Percentiles rank a stretch among this genome's conserved stretches.
These are phyloP conservation scores for Ascomycota sp. DNA, from an alignment of 2,329 filamentous ascomycete species.

Conservation along the genomic window DNA sequence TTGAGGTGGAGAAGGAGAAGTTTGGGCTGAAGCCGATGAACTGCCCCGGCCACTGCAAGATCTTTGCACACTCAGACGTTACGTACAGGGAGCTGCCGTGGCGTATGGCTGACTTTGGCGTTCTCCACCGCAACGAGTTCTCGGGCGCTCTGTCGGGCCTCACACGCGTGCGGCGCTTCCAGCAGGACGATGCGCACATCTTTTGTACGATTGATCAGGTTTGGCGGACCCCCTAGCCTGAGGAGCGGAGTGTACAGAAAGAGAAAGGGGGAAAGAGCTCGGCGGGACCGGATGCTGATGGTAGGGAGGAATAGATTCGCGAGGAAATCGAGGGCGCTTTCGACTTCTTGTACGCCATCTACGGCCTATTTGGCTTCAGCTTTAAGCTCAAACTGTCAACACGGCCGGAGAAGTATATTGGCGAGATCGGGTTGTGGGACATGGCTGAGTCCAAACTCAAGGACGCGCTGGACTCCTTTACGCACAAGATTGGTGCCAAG, in stretches of 20 bases:
- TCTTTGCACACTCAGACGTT: constrained; percentile 53
- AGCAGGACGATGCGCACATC: constrained; percentile 82
- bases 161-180: constrained; percentile 68
- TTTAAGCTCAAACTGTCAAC: constrained; percentile 59
- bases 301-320: too few species aligned
- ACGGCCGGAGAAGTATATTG: constrained; percentile 57
- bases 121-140: constrained; percentile 70
- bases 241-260: too few species aligned
- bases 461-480: constrained; percentile 39
- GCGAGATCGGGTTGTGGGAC: constrained; percentile 43
- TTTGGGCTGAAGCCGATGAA: constrained; percentile 89
- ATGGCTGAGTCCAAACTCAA: constrained; percentile 19
- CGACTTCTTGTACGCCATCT: constrained; percentile 54
- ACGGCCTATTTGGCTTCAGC: constrained; percentile 47
- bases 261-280: too few species aligned
- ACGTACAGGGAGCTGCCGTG: constrained; percentile 68
- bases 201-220: constrained; percentile 69
- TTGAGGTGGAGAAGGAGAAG: constrained; percentile 30
- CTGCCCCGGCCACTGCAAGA: constrained; percentile 70
- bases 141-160: constrained; percentile 65
- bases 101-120: constrained; percentile 71
- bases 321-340: constrained; percentile 55
- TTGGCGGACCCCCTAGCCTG: too few species aligned
- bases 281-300: too few species aligned
- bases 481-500: constrained; percentile 52